Percentiles rank a stretch among this genome's conserved stretches.
These are phyloP conservation scores for Kodamaea sp. DNA, from an alignment of 1,139 yeast species.

Conservation along the genomic window DNA sequence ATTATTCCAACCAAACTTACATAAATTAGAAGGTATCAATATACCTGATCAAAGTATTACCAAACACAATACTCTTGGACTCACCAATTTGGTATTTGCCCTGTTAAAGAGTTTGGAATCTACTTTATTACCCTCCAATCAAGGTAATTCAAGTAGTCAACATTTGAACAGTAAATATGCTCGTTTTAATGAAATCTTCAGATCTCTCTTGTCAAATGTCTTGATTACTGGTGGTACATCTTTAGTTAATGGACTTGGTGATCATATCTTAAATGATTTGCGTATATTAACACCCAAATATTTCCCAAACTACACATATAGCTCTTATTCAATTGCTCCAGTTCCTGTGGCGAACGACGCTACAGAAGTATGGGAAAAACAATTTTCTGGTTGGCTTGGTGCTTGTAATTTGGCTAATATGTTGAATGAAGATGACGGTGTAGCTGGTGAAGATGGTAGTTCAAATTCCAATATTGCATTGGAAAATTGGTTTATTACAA, in stretches of 20 bases:
- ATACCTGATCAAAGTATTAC: constrained; percentile 38
- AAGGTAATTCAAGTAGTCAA: constrained; percentile 3
- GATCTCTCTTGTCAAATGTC: constrained; percentile 50
- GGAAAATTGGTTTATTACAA: constrained; percentile 53
- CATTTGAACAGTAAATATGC: constrained; percentile 24
- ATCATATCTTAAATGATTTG: constrained; percentile 58
- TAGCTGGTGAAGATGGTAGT: constrained; percentile 33
- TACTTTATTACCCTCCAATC: constrained; percentile 26
- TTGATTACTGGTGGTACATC: constrained; percentile 68
- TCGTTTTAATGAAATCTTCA: constrained; percentile 40
- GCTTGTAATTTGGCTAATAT: constrained; percentile 59
- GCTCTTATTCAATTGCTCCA: constrained; percentile 31
- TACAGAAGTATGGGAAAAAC: constrained; percentile 48
- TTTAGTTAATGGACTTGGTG: constrained; percentile 56
- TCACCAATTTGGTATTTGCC: constrained; percentile 42
- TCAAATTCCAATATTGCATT: constrained; percentile 44
- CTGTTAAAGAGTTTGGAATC: constrained; percentile 40
- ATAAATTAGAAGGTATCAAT: constrained; percentile 21
- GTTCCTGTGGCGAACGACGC: constrained; percentile 12
- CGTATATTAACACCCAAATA: constrained; percentile 41
- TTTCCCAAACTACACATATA: constrained; percentile 48
- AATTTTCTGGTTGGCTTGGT: constrained; percentile 62
- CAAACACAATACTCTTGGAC: constrained; percentile 42
- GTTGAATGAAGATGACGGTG: constrained; percentile 42
- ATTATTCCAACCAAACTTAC: constrained; percentile 50